These are phyloP conservation scores for Glebionis coronaria DNA, from an alignment of 129 eudicot genomes.

Conservation along the genomic window DNA sequence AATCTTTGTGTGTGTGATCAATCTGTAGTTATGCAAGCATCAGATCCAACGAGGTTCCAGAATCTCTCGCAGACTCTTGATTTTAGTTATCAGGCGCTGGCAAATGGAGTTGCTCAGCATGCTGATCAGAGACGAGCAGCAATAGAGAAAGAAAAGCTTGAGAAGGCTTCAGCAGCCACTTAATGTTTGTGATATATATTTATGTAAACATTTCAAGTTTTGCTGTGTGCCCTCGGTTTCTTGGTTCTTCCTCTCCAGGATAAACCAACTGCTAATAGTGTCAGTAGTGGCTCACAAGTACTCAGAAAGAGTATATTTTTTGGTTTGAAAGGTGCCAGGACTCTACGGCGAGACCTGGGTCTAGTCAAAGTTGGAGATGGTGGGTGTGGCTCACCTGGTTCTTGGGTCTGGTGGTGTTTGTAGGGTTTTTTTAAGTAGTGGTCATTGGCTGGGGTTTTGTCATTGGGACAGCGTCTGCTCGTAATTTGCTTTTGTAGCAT, in stretches of 20 bases:
- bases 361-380: constrained; percentile 8
- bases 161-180: constrained; percentile 48
- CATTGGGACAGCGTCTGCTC: constrained; percentile 12
- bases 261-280: constrained; percentile 18
- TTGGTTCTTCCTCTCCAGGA: constrained; percentile 22
- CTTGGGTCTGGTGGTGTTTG: constrained; percentile 24
- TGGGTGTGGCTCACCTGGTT: background rate
- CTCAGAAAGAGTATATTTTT: constrained; percentile 18
- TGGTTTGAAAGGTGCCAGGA: constrained; percentile 27
- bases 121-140: constrained; percentile 79
- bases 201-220: too few species aligned
- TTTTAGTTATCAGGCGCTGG: constrained; percentile 74
- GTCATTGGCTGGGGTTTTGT: constrained; percentile 6
- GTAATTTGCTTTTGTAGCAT: constrained; percentile 11
- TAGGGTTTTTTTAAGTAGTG: constrained; percentile 15
- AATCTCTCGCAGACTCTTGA: constrained; percentile 79
- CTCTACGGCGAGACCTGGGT: background rate
- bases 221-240: constrained; percentile 1
- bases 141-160: constrained; percentile 80
- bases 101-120: constrained; percentile 84
- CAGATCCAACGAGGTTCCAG: constrained; percentile 75
- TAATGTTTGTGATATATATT: constrained; percentile 23
- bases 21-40: constrained; percentile 66
- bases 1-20: background rate
- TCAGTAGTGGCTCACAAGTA: constrained; percentile 16